These are phyloP conservation scores for Pythium coloratum DNA, from an alignment of 352 stramenopile species.

Conservation along the genomic window DNA sequence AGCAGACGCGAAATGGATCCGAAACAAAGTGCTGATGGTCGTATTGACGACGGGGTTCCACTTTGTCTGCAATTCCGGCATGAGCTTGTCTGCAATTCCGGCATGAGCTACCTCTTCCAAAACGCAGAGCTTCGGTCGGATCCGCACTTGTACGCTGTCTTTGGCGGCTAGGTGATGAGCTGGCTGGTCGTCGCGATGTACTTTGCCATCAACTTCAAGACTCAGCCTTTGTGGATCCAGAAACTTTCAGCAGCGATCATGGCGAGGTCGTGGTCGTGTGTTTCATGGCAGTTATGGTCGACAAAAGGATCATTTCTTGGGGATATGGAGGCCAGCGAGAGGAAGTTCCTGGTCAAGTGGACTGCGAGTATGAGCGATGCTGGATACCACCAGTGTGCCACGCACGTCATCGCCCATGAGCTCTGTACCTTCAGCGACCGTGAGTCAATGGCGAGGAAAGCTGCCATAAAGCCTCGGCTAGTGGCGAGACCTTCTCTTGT, in stretches of 20 bases:
- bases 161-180: constrained; percentile 30
- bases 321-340: constrained; percentile 5
- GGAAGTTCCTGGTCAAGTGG: constrained; percentile 31
- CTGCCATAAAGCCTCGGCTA: background rate
- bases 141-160: constrained; percentile 43
- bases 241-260: background rate
- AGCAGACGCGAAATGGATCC: constrained; percentile 24
- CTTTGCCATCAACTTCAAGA: constrained; percentile 21
- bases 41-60: constrained; percentile 27
- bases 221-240: constrained; percentile 4
- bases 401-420: constrained; percentile 31
- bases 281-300: too few relatives aligned
- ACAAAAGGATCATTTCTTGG: too few relatives aligned
- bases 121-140: constrained; percentile 37
- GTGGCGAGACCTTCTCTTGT: background rate
- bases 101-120: constrained; percentile 25
- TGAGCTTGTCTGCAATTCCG: constrained; percentile 26
- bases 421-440: constrained; percentile 16
- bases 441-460: background rate
- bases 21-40: constrained; percentile 27
- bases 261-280: background rate
- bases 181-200: constrained; percentile 32
- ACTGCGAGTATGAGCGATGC: constrained; percentile 24
- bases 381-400: constrained; percentile 35
- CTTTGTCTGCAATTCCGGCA: background rate